Evolutionary conservation across 768 basidiomycete species (phyloP).

Genomic region (Leccinum sublutescens): DNA sequence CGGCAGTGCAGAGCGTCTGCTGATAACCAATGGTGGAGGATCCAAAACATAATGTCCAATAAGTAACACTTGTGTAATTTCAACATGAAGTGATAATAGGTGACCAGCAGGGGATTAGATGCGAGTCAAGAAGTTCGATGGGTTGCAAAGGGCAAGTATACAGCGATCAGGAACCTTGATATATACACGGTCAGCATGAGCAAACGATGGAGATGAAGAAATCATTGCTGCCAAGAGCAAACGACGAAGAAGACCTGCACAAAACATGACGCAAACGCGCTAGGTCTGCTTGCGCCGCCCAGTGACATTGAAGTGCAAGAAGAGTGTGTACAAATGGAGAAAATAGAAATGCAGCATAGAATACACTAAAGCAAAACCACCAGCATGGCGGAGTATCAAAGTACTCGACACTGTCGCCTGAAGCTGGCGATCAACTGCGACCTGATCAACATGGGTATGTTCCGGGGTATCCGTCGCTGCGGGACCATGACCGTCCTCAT

Average conservation of each 20-base stretch:
- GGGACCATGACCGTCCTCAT: slow-evolving; percentile 21
- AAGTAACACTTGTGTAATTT: slow-evolving; percentile 11
- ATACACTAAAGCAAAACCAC: slow-evolving; percentile 36
- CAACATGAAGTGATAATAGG: slow-evolving; percentile 9
- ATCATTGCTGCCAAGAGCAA: slow-evolving; percentile 2
- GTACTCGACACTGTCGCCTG: slow-evolving; percentile 25
- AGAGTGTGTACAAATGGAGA: slow-evolving; percentile 42
- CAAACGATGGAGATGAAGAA: slow-evolving; percentile 6
- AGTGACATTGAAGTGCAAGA: slow-evolving; percentile 36
- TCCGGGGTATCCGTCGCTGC: slow-evolving; percentile 22
- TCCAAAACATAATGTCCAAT: slow-evolving; percentile 10
- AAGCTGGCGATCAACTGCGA: slow-evolving; percentile 23
- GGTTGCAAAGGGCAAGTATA: slow-evolving; percentile 22
- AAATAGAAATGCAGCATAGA: slow-evolving; percentile 44
- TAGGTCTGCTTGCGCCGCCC: slow-evolving; percentile 32
- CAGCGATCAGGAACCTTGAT: slow-evolving; percentile 27
- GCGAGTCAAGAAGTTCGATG: slow-evolving; percentile 25
- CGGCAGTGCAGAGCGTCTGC: too few species aligned
- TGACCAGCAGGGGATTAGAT: slow-evolving; percentile 32
- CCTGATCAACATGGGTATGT: slow-evolving; percentile 19
- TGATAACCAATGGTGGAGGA: not conserved
- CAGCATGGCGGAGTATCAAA: slow-evolving; percentile 34
- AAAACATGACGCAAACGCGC: slow-evolving; percentile 1
- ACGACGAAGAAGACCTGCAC: slow-evolving; percentile 9
- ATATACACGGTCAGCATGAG: slow-evolving; percentile 33